Base-by-base conservation (phyloP, 2,329 filamentous ascomycete genomes). In the Fusarium newnesense region DNA sequence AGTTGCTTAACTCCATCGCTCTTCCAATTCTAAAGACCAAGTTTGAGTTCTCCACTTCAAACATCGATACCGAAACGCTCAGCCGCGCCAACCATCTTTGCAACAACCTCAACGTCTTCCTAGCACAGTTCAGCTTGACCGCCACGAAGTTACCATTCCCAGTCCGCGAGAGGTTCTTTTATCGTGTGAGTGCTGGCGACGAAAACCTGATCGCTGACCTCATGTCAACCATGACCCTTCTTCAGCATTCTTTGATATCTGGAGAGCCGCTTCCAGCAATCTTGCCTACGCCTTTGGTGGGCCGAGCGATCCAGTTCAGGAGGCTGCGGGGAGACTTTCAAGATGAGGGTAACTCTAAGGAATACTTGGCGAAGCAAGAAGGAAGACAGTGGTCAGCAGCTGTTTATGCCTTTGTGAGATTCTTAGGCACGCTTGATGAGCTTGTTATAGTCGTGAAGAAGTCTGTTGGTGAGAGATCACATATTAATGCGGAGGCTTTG, bases 31-130 rank as follows among this genome's bases (percentile, higher is more conserved):
- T 52, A 2, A 68, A 68, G 36, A 68, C 65, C 4, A 68, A 68
- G 16, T 68, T 68, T 16, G 65, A 68, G 30, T 68, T 68, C 42
- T 68, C 65, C 9, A 68, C 65, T 8, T 68, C 65, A 9, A 68
- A 68, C 15, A 46, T 68, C 5, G 65, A 68, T 4, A 68, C 64
- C 5, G 30, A 61, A 30, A 68, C 65, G 4, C 65, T 68, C 19
- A 49, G 64, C n/a, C 64, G 47, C 4, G 54, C 64, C 1, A 68
- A 67, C 19, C 47, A 68, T 19, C 32, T 68, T 5, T 68, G 65
- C 42, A 68, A 50, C 10, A 68, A 62, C 2, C 64, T 68, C 26
- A 68, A 68, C 21, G 54, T 68, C 30, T 68, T 68, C 6, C 30
- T 68, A 12, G 60, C 65, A 2, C 65, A 68, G 21, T 68, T 68